phyloP scores from a whole-genome alignment of 2,329 filamentous ascomycete genomes.

The Microcyclosporella mali region DNA sequence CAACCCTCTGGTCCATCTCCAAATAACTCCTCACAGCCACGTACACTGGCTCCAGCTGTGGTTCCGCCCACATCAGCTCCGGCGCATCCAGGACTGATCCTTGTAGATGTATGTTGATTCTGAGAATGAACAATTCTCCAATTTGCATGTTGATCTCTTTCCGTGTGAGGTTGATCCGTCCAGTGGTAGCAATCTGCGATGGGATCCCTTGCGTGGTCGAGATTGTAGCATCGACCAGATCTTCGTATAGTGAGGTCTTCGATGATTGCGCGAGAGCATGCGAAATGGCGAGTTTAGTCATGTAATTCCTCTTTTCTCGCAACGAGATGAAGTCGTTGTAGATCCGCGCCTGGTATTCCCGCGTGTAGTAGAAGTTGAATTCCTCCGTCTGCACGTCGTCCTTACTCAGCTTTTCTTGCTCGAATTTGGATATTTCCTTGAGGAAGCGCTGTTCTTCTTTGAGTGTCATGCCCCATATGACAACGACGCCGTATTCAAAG shows the following conservation, averaged over 20 bases:
- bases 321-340: constrained; percentile 99
- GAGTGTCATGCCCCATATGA: constrained; percentile 97
- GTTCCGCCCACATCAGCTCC: constrained; percentile 97
- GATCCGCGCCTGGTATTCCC: constrained; percentile 94
- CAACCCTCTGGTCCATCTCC: constrained; percentile 95
- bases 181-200: constrained; percentile 83
- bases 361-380: constrained; percentile 99
- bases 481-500: constrained; percentile 95
- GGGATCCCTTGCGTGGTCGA: constrained; percentile 90
- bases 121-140: constrained; percentile 92
- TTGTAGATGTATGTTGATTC: constrained; percentile 97
- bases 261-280: constrained; percentile 94
- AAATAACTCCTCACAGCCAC: constrained; percentile 91
- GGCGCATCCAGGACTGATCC: constrained; percentile 94
- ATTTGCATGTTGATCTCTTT: constrained; percentile 99
- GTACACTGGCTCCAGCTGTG: constrained; percentile 92
- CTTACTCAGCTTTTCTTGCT: constrained; percentile 77
- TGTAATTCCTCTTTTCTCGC: constrained; percentile 90
- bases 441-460: constrained; percentile 83
- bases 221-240: constrained; percentile 88
- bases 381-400: constrained; percentile 93
- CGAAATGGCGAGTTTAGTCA: constrained; percentile 95
- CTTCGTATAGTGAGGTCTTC: constrained; percentile 96
- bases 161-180: constrained; percentile 81
- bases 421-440: constrained; percentile 90